Evolutionary conservation across 495 filamentous ascomycete species (phyloP).

Genomic region (Lasiosphaeriaceae sp.): DNA sequence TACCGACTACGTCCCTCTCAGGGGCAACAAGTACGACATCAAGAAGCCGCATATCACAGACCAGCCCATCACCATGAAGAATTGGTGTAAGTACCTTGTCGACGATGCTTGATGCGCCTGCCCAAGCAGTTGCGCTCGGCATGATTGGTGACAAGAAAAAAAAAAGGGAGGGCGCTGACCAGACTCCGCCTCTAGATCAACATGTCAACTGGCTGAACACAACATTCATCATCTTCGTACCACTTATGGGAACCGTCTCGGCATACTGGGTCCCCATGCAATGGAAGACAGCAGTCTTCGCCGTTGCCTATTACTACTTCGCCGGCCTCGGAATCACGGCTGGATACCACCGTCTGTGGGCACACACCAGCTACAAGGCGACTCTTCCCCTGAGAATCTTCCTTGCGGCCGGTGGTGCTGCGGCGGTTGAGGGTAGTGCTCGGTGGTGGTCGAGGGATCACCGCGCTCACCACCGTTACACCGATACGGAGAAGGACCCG

Average conservation of each 20-base stretch:
- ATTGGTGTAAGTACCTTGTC: conserved; percentile 55
- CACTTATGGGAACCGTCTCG: conserved; percentile 68
- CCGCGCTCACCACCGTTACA: conserved; percentile 97
- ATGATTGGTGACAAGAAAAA: conserved; percentile 38
- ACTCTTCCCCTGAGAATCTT: conserved; percentile 82
- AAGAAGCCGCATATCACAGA: conserved; percentile 53
- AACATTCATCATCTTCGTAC: conserved; percentile 79
- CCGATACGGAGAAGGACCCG: conserved; percentile 98
- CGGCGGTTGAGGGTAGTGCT: conserved; percentile 93
- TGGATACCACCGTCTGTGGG: conserved; percentile 91
- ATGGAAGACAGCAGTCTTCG: conserved; percentile 72
- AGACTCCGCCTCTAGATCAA: conserved; percentile 39
- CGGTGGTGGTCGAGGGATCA: conserved; percentile 93
- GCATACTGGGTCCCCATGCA: conserved; percentile 80
- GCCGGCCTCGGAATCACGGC: conserved; percentile 79
- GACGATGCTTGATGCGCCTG: background rate
- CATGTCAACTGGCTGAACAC: conserved; percentile 97
- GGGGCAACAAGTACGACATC: conserved; percentile 42
- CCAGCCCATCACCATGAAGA: conserved; percentile 69
- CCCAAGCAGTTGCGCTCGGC: too few relatives aligned
- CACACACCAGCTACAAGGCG: conserved; percentile 94
- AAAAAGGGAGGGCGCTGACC: background rate
- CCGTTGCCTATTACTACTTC: conserved; percentile 86
- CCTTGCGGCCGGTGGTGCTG: conserved; percentile 86
- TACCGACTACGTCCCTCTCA: conserved; percentile 44